Percentiles rank a stretch among this genome's conserved stretches.
Evolutionary conservation across 768 basidiomycete species (phyloP).

Genomic region (Boletus speciosus): DNA sequence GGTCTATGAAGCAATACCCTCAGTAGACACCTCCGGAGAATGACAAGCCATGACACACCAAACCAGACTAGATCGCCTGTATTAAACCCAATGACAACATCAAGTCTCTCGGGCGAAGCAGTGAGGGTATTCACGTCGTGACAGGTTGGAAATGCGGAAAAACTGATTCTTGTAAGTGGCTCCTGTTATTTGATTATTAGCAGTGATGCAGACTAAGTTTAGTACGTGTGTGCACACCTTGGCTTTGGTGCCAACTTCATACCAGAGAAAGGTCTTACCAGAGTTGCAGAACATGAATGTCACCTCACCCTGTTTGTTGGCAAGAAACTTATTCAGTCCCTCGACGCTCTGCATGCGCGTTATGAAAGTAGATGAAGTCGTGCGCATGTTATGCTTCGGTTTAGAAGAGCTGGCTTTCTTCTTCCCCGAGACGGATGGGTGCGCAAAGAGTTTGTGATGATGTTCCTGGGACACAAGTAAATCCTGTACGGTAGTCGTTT

Average conservation of each 20-base stretch:
- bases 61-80: conserved; percentile 98
- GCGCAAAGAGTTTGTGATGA: conserved; percentile 61
- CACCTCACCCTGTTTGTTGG: conserved; percentile 78
- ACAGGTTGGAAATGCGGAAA: conserved; percentile 85
- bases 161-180: conserved; percentile 78
- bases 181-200: conserved; percentile 53
- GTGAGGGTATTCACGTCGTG: conserved; percentile 84
- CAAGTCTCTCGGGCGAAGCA: conserved; percentile 72
- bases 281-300: conserved; percentile 87
- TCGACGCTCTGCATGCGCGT: conserved; percentile 81
- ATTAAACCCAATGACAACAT: conserved; percentile 87
- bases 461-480: conserved; percentile 22
- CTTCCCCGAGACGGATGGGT: conserved; percentile 39
- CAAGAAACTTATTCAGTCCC: conserved; percentile 65
- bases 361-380: conserved; percentile 90
- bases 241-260: conserved; percentile 78
- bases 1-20: conserved; percentile 46
- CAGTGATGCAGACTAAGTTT: background rate
- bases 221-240: conserved; percentile 51
- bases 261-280: conserved; percentile 82
- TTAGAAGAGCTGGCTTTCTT: conserved; percentile 64
- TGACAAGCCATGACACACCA: conserved; percentile 45
- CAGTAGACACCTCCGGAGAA: conserved; percentile 4
- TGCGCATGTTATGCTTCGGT: conserved; percentile 89
- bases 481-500: conserved; percentile 36